phyloP scores from a whole-genome alignment of 2,329 filamentous ascomycete species.

The Emydomyces testavorans region DNA sequence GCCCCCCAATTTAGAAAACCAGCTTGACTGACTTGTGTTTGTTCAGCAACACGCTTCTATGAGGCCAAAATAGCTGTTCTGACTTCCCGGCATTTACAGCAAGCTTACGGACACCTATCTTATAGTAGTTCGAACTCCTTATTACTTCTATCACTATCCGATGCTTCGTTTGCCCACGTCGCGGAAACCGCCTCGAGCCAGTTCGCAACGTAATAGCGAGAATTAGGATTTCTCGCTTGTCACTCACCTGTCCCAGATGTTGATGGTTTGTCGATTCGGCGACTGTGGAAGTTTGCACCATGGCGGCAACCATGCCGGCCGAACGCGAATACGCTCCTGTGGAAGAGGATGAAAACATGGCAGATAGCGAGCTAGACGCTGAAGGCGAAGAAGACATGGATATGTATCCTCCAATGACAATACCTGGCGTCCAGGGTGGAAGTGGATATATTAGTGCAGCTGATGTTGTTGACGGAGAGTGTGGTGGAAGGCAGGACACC shows the following conservation, averaged over 20 bases:
- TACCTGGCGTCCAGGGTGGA: conserved; percentile 21
- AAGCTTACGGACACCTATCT: too few relatives aligned
- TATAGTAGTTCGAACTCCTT: too few relatives aligned
- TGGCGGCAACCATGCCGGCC: conserved; percentile 34
- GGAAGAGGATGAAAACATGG: conserved; percentile 25
- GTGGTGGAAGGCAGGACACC: conserved; percentile 23
- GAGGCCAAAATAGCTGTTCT: neutral
- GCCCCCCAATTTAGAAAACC: neutral
- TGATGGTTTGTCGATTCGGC: conserved; percentile 26
- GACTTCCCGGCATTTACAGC: too few relatives aligned
- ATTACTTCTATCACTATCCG: too few relatives aligned
- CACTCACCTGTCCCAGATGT: conserved; percentile 14
- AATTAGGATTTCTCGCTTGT: neutral
- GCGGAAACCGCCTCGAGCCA: neutral
- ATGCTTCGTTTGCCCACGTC: too few relatives aligned
- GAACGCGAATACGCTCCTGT: conserved; percentile 27
- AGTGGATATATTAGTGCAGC: conserved; percentile 13
- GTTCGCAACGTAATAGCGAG: too few relatives aligned
- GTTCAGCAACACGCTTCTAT: conserved; percentile 2
- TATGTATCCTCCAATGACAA: conserved; percentile 24
- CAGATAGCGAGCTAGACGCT: conserved; percentile 35
- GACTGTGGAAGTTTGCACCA: conserved; percentile 29
- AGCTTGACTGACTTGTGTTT: conserved; percentile 4
- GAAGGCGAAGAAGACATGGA: conserved; percentile 37
- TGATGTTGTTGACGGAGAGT: conserved; percentile 25